Conservation (phyloP, 768 basidiomycete genomes). For the Boletus rufocinnamomeus region DNA sequence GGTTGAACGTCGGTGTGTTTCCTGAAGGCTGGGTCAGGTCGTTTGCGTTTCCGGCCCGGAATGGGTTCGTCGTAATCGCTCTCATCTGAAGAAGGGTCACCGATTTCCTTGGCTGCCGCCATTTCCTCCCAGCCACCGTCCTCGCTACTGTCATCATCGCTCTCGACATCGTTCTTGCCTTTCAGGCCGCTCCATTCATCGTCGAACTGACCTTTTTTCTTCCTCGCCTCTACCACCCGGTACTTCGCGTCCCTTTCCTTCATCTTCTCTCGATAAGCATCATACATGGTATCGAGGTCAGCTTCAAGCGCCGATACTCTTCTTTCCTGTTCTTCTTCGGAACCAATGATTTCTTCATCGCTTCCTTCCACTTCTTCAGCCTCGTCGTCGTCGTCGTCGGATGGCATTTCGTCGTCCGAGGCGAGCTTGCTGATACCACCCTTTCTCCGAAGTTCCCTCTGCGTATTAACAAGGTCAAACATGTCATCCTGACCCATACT, state of each 20-base stretch:
- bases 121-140: constrained; percentile 74
- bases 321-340: constrained; percentile 69
- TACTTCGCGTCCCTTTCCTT: constrained; percentile 86
- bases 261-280: constrained; percentile 78
- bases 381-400: constrained; percentile 50
- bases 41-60: constrained; percentile 45
- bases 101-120: constrained; percentile 53
- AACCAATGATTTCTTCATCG: constrained; percentile 51
- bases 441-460: constrained; percentile 45
- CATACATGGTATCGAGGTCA: constrained; percentile 89
- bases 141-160: constrained; percentile 41
- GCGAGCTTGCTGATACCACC: constrained; percentile 41
- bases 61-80: constrained; percentile 42
- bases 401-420: constrained; percentile 45
- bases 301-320: constrained; percentile 68
- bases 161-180: constrained; percentile 40
- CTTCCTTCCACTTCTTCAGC: constrained; percentile 29
- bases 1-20: constrained; percentile 38
- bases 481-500: constrained; percentile 80
- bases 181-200: constrained; percentile 81
- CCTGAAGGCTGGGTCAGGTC: constrained; percentile 39
- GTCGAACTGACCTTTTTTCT: constrained; percentile 66
- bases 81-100: constrained; percentile 54
- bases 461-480: constrained; percentile 77
- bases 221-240: constrained; percentile 76